phyloP scores from a whole-genome alignment of 805 yeast species.

The Candida sithepensis region DNA sequence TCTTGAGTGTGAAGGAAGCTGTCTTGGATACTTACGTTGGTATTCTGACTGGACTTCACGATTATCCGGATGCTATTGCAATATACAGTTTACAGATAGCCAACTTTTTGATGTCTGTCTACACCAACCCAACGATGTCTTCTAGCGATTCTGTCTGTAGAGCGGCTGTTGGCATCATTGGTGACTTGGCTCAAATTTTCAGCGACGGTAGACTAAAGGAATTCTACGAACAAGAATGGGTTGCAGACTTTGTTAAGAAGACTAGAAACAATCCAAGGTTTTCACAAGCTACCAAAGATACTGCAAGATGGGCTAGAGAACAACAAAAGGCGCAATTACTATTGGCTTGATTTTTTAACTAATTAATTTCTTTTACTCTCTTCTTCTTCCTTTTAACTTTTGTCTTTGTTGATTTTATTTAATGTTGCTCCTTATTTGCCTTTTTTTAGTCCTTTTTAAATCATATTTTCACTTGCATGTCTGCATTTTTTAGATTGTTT shows the following conservation, averaged over 20 bases:
- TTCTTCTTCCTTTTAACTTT: neutral
- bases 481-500: constrained; percentile 3
- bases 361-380: neutral
- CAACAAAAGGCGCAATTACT: constrained; percentile 49
- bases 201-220: constrained; percentile 71
- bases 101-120: constrained; percentile 58
- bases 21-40: constrained; percentile 97
- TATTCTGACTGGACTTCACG: constrained; percentile 83
- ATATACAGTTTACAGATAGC: constrained; percentile 70
- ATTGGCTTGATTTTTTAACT: constrained; percentile 2
- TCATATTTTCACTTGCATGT: constrained; percentile 1
- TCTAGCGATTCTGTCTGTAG: constrained; percentile 70
- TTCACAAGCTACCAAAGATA: constrained; percentile 68
- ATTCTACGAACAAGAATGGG: constrained; percentile 72
- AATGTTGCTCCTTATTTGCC: constrained; percentile 1
- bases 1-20: constrained; percentile 70
- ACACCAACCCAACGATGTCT: constrained; percentile 56
- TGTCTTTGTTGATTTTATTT: constrained; percentile 1
- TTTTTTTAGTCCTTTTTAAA: constrained; percentile 1
- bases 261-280: constrained; percentile 63
- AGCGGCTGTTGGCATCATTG: constrained; percentile 84
- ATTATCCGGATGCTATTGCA: constrained; percentile 57
- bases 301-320: constrained; percentile 98
- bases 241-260: constrained; percentile 68
- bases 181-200: constrained; percentile 88